These are phyloP conservation scores for Xylaria curta DNA, from an alignment of 495 filamentous ascomycete species.

Conservation along the genomic window DNA sequence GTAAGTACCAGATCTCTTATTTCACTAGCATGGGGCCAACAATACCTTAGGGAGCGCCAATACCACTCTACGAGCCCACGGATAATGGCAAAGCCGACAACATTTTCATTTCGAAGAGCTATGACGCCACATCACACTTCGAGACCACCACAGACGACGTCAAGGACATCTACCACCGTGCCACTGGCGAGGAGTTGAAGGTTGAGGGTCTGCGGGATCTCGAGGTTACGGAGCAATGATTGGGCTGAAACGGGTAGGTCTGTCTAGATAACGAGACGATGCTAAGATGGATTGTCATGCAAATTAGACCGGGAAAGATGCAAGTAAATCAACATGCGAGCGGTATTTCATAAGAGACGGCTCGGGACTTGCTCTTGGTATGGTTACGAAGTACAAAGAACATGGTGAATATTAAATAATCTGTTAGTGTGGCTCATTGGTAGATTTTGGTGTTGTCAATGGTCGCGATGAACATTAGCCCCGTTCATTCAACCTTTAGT, in stretches of 20 bases:
- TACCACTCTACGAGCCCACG: conserved; percentile 91
- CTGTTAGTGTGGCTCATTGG: conserved; percentile 3
- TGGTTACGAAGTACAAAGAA: conserved; percentile 6
- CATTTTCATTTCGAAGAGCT: conserved; percentile 98
- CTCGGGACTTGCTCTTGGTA: not conserved
- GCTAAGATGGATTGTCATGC: not conserved
- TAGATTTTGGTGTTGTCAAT: conserved; percentile 3
- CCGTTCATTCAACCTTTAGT: not conserved
- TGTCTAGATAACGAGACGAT: not conserved
- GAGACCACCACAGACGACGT: conserved; percentile 92
- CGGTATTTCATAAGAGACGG: not conserved
- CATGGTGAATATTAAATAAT: not conserved
- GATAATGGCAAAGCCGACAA: conserved; percentile 86
- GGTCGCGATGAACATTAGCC: not conserved
- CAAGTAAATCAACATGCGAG: conserved; percentile 2
- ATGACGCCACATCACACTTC: conserved; percentile 97
- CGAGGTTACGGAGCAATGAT: conserved; percentile 59
- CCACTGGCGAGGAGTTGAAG: conserved; percentile 85
- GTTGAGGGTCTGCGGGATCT: conserved; percentile 63
- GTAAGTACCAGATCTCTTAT: conserved; percentile 37
- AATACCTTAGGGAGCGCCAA: conserved; percentile 68
- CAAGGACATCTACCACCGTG: conserved; percentile 87
- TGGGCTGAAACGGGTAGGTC: not conserved
- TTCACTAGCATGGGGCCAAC: conserved; percentile 21
- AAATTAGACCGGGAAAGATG: conserved; percentile 19